Evolutionary conservation across 768 basidiomycete genomes (phyloP).

Genomic region (Tremella yokohamensis): DNA sequence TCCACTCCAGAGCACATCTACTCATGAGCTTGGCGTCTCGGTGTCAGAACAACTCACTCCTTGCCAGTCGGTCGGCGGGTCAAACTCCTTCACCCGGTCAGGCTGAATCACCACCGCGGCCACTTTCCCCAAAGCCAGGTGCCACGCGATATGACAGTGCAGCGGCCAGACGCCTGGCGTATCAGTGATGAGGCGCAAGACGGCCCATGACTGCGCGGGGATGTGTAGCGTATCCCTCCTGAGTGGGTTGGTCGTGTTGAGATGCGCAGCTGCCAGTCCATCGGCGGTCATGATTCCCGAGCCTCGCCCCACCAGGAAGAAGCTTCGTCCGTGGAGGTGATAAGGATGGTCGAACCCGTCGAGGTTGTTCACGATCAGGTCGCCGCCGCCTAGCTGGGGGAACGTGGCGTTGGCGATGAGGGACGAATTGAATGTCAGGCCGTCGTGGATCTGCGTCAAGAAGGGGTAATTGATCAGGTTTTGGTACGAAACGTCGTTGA

Average conservation of each 20-base stretch:
- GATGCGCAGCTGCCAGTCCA: neutral
- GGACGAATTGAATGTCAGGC: neutral
- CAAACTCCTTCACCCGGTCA: conserved; percentile 15
- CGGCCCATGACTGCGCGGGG: conserved; percentile 25
- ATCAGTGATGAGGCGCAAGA: conserved; percentile 16
- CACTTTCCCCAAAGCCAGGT: conserved; percentile 26
- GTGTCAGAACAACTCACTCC: conserved; percentile 11
- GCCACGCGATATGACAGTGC: conserved; percentile 39
- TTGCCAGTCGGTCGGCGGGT: conserved; percentile 20
- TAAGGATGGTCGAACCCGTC: conserved; percentile 10
- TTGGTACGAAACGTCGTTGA: neutral
- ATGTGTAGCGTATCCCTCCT: conserved; percentile 55
- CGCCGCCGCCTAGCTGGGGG: neutral
- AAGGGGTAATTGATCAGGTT: neutral
- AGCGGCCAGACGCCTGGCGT: conserved; percentile 33
- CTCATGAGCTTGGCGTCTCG: neutral
- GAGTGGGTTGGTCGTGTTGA: conserved; percentile 53
- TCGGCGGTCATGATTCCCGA: neutral
- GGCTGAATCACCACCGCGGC: conserved; percentile 29
- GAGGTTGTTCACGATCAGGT: conserved; percentile 16
- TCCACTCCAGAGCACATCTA: neutral
- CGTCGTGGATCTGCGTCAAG: neutral
- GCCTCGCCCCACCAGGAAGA: conserved; percentile 10
- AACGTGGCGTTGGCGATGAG: neutral
- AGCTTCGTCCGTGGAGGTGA: conserved; percentile 11